Evolutionary conservation across 768 basidiomycete genomes (phyloP), one percentile per base, ranked within the genome.

Genomic region (Pleurotus tuber-regium): DNA sequence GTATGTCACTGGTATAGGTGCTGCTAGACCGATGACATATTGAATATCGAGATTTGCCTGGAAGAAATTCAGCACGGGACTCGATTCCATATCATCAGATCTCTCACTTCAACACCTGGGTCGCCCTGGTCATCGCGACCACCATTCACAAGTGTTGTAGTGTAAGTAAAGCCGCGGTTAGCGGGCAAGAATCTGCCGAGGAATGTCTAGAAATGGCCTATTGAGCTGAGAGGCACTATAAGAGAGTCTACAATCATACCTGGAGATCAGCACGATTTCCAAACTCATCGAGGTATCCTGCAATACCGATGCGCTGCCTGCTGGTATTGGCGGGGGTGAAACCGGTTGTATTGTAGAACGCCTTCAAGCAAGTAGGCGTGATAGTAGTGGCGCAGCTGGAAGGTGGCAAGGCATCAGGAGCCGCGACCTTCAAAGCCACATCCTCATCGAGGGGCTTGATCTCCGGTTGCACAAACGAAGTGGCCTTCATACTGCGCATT

Each of bases 41-140:
- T 83, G 69, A 3, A 80, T 66, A 58, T 84, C 82, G 9, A 83
- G 70, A 59, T 76, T 61, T 18, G 78, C 75, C 59, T 77, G 9
- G 41, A 30, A 9, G 29, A 14, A 30, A 16, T 23, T n/a, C n/a
- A n/a, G n/a, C n/a, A n/a, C n/a, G n/a, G n/a, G n/a, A n/a, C n/a
- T n/a, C n/a, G n/a, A n/a, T n/a, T n/a, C n/a, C n/a, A n/a, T n/a
- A n/a, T n/a, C n/a, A n/a, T n/a, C n/a, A n/a, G 29, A 19, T 25
- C 9, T 41, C 54, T 6, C 10, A 50, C 35, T 39, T 61, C 73
- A 1, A 61, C 59, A 43, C 74, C 73, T 4, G 70, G 69, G n/a
- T 69, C 59, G 10, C 35, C 59, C 58, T 76, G 74, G 56, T 70
- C 58, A 50, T 74, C 62, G 5, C 56, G 4, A 59, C 74, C 81